Base-by-base conservation (phyloP, 1,139 yeast species). In the Candida smagusa region DNA sequence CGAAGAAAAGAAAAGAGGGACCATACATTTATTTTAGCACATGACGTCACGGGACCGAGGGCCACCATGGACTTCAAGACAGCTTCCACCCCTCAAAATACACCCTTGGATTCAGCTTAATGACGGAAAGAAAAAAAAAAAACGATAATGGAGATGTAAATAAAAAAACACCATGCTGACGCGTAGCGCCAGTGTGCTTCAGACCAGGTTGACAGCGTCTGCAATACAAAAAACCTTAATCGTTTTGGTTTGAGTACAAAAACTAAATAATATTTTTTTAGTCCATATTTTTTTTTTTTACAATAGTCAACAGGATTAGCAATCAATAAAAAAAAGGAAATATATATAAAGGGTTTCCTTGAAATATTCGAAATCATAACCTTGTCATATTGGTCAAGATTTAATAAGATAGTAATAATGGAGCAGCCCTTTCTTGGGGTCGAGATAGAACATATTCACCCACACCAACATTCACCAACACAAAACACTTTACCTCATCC, bases 391-490 rank as follows among this genome's bases (percentile, higher is more conserved):
- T 12, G 19, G 21, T 12, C 22, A 22, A 31, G 26, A 19, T 16
- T 27, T 21, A 22, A 30, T 12, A 30, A 27, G 16, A 35, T 28
- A 28, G 31, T 32, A 29, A 48, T 31, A 28, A 62, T 63, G 69
- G 70, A 65, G 43, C 69, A 62, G 44, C 66, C 57, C 44, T 63
- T 55, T 51, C 54, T 61, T 41, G 50, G 58, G 25, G 65, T 58
- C 31, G 68, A 61, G 34, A 16, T 40, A 22, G 43, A 40, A 9
- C 40, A 37, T 12, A 40, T 31, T 8, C 43, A 40, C 26, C 36
- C 31, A 16, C 34, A 40, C 22, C 38, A 26, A n/a, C 35, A 28
- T 21, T 23, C 16, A 21, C 31, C n/a, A 11, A 22, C 34, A 12
- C 34, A 31, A 30, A 28, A 12, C 12, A 5, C 29, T 3, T 27